Base-by-base conservation (phyloP, 148 eudicot species). In the Chenopodium album region DNA sequence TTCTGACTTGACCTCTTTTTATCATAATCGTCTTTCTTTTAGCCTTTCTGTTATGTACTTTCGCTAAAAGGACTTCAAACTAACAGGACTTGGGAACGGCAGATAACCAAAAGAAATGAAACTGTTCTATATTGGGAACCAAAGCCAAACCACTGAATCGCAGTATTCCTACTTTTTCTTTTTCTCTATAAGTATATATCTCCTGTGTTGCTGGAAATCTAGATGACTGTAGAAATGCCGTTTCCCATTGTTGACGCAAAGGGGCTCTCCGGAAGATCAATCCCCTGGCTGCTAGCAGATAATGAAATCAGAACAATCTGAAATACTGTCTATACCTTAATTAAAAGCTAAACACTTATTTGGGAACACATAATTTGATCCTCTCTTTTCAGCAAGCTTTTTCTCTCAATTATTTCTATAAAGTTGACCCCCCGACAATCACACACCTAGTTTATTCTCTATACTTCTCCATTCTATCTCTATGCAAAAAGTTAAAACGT, bases 191-290 rank as follows among this genome's bases (percentile, higher is more conserved):
- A 50, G 77, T 74, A 74, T 48, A 26, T 26, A 52, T 76, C 72
- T 77, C 52, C 64, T 52, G 31, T 59, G 17, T 28, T 60, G 46
- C 83, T 80, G 72, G 14, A 77, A 56, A 76, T 11, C 86, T 85
- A 93, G 77, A 79, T 84, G 77, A 83, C 86, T 60, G 90, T 75
- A 8, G 92, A 87, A 80, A 88, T 78, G 83, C 88, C 75, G 86
- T 83, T 84, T 73, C 76, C 87, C 12, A 85, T 80, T 31, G 87
- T 80, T 48, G 89, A 63, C 7, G 89, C 86, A 80, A 90, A 91
- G 11, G 93, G 93, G 84, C 88, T 91, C 72, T 92, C 94, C 0
- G 97, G 94, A 73, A 91, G 97, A 85, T 85, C 69, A 29, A 87
- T 80, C 82, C 85, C 92, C 50, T 86, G 88, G 76, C 75, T 85